A percentile compares a stretch with the other conserved stretches of the same genome.
These are phyloP conservation scores for Halophytophthora polymorphica DNA, from an alignment of 352 stramenopile species.

Conservation along the genomic window DNA sequence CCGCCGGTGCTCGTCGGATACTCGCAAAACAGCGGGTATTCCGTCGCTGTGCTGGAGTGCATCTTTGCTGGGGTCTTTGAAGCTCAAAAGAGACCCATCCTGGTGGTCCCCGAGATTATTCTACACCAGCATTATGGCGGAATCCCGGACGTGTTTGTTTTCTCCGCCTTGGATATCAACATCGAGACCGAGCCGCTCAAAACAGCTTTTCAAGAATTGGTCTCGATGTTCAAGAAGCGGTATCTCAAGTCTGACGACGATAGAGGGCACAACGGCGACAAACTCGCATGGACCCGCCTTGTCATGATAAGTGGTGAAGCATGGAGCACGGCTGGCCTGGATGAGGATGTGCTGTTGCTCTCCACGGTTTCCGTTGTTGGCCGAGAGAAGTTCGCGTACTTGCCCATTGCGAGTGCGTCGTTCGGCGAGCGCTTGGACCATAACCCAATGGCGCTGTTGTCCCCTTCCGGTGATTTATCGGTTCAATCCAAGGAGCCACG, in stretches of 20 bases:
- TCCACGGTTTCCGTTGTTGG: constrained; percentile 19
- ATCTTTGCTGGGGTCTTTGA: constrained; percentile 26
- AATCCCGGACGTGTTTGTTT: constrained; percentile 37
- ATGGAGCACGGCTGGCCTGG: constrained; percentile 15
- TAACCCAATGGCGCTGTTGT: constrained; percentile 25
- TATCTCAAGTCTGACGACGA: constrained; percentile 4
- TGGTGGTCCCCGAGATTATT: constrained; percentile 21
- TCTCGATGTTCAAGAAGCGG: constrained; percentile 5
- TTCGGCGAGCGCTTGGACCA: constrained; percentile 37
- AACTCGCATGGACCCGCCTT: constrained; percentile 2
- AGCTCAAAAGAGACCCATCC: constrained; percentile 16
- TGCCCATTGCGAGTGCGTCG: constrained; percentile 32
- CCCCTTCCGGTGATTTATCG: background rate
- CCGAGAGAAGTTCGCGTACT: constrained; percentile 16
- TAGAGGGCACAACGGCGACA: background rate
- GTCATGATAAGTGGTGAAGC: constrained; percentile 37
- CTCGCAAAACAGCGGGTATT: background rate
- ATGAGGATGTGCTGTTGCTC: constrained; percentile 30
- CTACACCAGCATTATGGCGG: constrained; percentile 7
- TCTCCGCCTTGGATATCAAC: constrained; percentile 24
- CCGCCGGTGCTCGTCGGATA: constrained; percentile 24
- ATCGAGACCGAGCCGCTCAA: constrained; percentile 6
- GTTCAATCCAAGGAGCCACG: background rate
- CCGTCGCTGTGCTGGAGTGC: constrained; percentile 25
- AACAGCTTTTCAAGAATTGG: constrained; percentile 2